Evolutionary conservation across 1,139 yeast species (phyloP).

Genomic region (Blastobotrys serpentis): DNA sequence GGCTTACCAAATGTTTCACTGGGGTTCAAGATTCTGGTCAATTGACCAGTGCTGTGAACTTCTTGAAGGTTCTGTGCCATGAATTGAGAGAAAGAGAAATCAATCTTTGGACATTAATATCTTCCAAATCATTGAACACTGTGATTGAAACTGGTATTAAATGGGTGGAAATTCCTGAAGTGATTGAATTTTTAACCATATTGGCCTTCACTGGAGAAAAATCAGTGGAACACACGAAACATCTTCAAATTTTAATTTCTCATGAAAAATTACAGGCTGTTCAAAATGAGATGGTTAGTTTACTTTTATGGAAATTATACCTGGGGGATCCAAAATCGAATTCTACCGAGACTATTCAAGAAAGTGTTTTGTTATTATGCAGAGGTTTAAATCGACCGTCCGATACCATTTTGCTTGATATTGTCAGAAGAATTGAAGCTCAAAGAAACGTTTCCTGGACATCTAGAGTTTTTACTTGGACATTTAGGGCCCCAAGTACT

Average conservation of each 20-base stretch:
- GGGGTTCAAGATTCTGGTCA: conserved; percentile 24
- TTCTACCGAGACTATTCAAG: conserved; percentile 49
- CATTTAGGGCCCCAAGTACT: conserved; percentile 44
- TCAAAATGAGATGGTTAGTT: conserved; percentile 18
- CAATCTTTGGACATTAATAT: conserved; percentile 49
- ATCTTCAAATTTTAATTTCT: conserved; percentile 64
- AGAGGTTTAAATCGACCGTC: conserved; percentile 60
- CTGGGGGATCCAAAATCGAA: conserved; percentile 47
- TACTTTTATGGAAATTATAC: conserved; percentile 32
- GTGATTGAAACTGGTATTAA: conserved; percentile 61
- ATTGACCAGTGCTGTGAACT: conserved; percentile 12
- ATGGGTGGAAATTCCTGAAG: conserved; percentile 48
- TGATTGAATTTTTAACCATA: conserved; percentile 48
- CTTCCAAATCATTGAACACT: conserved; percentile 54
- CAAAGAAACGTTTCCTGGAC: conserved; percentile 57
- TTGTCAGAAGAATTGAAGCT: conserved; percentile 59
- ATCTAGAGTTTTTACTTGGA: conserved; percentile 62
- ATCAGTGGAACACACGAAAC: conserved; percentile 49
- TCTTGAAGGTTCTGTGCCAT: conserved; percentile 21
- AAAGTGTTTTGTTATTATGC: conserved; percentile 52
- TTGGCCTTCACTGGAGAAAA: conserved; percentile 41
- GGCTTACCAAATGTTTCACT: conserved; percentile 32
- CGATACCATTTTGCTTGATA: conserved; percentile 59
- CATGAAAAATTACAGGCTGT: conserved; percentile 39
- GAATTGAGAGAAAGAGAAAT: conserved; percentile 15